phyloP scores from a whole-genome alignment of 805 yeast genomes.

The Saccharomyces jurei region DNA sequence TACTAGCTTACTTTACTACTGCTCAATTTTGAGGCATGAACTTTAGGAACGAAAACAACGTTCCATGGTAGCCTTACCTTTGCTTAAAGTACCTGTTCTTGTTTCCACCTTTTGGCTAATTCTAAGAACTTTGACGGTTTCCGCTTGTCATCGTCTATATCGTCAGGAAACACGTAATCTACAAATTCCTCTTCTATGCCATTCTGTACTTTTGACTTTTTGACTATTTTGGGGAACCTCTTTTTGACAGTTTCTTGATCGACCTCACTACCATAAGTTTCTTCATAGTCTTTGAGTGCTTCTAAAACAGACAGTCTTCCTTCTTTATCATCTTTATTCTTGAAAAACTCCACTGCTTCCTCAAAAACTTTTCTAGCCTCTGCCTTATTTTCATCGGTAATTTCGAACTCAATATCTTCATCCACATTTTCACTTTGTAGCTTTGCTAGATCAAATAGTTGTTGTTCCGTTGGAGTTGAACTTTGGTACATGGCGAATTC shows the following conservation, averaged over 20 bases:
- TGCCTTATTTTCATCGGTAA: conserved; percentile 42
- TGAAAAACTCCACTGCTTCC: conserved; percentile 42
- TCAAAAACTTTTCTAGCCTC: conserved; percentile 51
- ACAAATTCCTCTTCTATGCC: conserved; percentile 46
- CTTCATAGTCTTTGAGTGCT: conserved; percentile 59
- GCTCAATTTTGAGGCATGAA: not conserved
- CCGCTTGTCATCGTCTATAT: conserved; percentile 27
- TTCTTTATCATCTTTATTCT: conserved; percentile 30
- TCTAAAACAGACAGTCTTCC: conserved; percentile 48
- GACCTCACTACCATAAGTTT: conserved; percentile 45
- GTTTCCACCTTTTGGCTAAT: conserved; percentile 45
- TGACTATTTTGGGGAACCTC: conserved; percentile 49
- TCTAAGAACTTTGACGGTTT: conserved; percentile 33
- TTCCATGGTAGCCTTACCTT: not conserved
- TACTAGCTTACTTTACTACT: not conserved
- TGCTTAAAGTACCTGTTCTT: conserved; percentile 9
- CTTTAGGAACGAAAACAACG: not conserved
- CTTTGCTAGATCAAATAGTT: conserved; percentile 13
- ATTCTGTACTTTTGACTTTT: conserved; percentile 23
- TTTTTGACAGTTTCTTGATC: conserved; percentile 31
- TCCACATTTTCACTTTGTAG: conserved; percentile 33
- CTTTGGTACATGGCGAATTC: conserved; percentile 66
- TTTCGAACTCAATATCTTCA: conserved; percentile 39
- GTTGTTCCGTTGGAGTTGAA: conserved; percentile 46
- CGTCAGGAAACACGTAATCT: conserved; percentile 65